Evolutionary conservation across 176 grass and related monocot species (phyloP), one percentile per base, ranked within the genome.

Genomic region (Pontederia paniculata): DNA sequence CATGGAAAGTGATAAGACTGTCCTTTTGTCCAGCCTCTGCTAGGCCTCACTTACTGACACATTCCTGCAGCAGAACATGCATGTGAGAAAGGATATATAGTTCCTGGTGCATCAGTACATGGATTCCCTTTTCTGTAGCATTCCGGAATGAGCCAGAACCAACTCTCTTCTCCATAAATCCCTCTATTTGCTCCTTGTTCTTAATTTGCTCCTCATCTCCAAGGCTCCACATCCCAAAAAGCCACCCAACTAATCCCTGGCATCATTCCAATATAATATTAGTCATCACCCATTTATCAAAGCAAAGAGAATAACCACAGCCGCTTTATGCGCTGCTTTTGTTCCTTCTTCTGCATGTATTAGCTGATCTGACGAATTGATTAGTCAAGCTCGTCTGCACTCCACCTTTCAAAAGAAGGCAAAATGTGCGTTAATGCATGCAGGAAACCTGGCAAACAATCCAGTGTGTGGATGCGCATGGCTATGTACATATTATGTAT

Each of bases 121-220:
- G 50, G 74, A 77, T 73, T 82, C 69, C 74, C 50, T 77, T 69
- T 74, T 53, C 64, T 63, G 67, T 63, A 76, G 55, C 51, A 75
- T 62, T 66, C 70, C 69, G 65, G 62, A 65, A 66, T 43, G 7
- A 44, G 74, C 79, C 28, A 37, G 28, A 37, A 37, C 28, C 3
- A 37, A 42, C 18, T 50, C 58, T 5, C 13, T 71, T 69, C 60
- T 59, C 72, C n/a, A 61, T 71, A 56, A 37, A 49, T 17, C 62
- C 45, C 9, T 54, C 63, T 70, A 58, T 74, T 65, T 65, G 11
- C 55, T 68, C 73, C 18, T 46, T 12, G 9, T 28, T 19, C 15
- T 52, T 67, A 45, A 44, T 31, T 66, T 47, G 50, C 23, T 63
- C 47, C 42, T 1, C 14, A 12, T 9, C n/a, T 50, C 15, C 9